phyloP scores from a whole-genome alignment of 345 rosid genomes.

The Cochlearia excelsa region DNA sequence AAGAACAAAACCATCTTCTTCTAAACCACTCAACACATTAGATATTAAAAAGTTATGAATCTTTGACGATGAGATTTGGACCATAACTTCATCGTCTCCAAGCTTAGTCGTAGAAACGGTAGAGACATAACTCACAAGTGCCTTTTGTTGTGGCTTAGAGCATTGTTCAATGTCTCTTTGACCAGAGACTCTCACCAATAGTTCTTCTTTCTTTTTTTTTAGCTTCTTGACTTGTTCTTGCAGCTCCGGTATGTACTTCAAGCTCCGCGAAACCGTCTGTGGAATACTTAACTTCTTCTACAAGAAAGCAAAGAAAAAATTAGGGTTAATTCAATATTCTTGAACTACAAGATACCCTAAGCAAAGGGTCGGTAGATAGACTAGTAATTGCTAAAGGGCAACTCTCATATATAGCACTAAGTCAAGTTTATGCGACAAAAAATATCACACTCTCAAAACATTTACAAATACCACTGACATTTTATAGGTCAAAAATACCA shows the following conservation, averaged over 20 bases:
- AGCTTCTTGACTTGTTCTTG: conserved; percentile 43
- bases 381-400: too few relatives aligned
- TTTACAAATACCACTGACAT: too few relatives aligned
- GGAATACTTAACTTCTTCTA: conserved; percentile 62
- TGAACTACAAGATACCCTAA: not conserved
- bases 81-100: conserved; percentile 43
- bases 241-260: conserved; percentile 59
- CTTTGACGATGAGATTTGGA: conserved; percentile 47
- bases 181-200: conserved; percentile 39
- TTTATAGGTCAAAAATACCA: too few relatives aligned
- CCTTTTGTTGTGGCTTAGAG: conserved; percentile 30
- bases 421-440: too few relatives aligned
- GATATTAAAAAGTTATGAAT: conserved; percentile 36
- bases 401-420: too few relatives aligned
- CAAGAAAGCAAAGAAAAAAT: conserved; percentile 5
- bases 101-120: conserved; percentile 45
- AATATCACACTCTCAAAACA: too few relatives aligned
- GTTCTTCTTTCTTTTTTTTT: conserved; percentile 41
- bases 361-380: too few relatives aligned
- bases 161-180: conserved; percentile 23
- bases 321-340: conserved; percentile 4
- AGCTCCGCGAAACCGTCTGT: conserved; percentile 41
- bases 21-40: conserved; percentile 42
- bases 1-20: conserved; percentile 47
- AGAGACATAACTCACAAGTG: conserved; percentile 11